These are phyloP conservation scores for Epichloe sp. DNA, from an alignment of 2,329 filamentous ascomycete genomes.

Conservation along the genomic window DNA sequence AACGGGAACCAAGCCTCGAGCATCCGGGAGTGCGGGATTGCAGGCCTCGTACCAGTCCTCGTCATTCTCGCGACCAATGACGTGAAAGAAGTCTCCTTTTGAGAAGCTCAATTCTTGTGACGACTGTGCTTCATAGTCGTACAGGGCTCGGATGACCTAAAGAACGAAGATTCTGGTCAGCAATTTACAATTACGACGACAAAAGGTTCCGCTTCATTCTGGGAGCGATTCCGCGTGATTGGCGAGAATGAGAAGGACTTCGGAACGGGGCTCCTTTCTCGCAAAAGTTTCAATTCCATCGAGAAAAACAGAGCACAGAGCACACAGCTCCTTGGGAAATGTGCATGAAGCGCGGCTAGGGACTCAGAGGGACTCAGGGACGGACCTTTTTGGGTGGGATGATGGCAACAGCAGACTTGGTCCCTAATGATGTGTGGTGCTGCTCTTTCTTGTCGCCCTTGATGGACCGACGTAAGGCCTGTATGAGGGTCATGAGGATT, in stretches of 20 bases:
- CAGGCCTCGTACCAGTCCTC: slow-evolving; percentile 96
- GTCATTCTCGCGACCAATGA: slow-evolving; percentile 91
- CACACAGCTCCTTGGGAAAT: too few species aligned
- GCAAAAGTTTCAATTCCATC: too few species aligned
- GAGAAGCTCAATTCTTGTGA: slow-evolving; percentile 78
- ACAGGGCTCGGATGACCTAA: slow-evolving; percentile 92
- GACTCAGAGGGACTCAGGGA: slow-evolving; percentile 2
- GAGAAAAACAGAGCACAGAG: too few species aligned
- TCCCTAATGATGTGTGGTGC: slow-evolving; percentile 58
- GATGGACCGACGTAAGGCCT: slow-evolving; percentile 77
- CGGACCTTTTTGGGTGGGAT: slow-evolving; percentile 85
- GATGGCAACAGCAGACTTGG: slow-evolving; percentile 79
- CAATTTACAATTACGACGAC: not conserved
- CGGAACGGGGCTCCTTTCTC: too few species aligned
- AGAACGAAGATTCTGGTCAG: not conserved
- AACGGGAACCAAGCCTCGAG: slow-evolving; percentile 84
- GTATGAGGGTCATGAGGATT: slow-evolving; percentile 30
- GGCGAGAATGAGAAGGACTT: too few species aligned
- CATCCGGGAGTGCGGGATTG: slow-evolving; percentile 79
- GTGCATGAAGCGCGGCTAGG: not conserved
- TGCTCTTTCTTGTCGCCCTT: slow-evolving; percentile 76
- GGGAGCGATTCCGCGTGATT: too few species aligned
- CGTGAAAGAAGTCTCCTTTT: slow-evolving; percentile 95
- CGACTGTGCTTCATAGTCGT: slow-evolving; percentile 73
- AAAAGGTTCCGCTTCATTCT: not conserved